Evolutionary conservation across 768 basidiomycete species (phyloP).

Genomic region (Tricholoma bakamatsutake): DNA sequence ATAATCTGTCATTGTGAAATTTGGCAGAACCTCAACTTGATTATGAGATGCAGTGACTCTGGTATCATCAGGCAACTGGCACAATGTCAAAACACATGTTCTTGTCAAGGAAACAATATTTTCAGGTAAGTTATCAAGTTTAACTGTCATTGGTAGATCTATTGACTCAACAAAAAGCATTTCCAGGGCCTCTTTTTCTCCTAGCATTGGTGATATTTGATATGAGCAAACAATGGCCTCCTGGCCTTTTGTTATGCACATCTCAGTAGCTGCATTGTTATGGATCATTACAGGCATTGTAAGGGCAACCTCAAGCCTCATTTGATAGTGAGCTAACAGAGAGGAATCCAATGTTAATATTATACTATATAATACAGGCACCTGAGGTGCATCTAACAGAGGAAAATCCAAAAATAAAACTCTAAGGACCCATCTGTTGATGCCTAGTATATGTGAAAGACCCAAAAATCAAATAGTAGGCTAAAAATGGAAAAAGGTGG

Average conservation of each 20-base stretch:
- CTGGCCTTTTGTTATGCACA: slow-evolving; percentile 7
- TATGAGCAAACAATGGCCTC: slow-evolving; percentile 25
- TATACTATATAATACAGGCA: too few relatives aligned
- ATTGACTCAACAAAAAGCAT: slow-evolving; percentile 24
- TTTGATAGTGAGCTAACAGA: too few relatives aligned
- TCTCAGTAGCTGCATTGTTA: too few relatives aligned
- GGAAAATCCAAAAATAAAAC: too few relatives aligned
- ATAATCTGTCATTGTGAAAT: slow-evolving; percentile 24
- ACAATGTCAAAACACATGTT: neutral
- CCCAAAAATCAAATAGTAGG: too few relatives aligned
- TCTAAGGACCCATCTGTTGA: too few relatives aligned
- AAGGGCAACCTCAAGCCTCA: too few relatives aligned
- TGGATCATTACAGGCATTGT: slow-evolving; percentile 17
- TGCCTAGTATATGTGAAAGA: too few relatives aligned
- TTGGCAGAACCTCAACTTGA: slow-evolving; percentile 19
- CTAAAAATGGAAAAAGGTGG: too few relatives aligned
- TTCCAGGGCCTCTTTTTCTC: slow-evolving; percentile 19
- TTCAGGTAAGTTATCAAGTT: slow-evolving; percentile 19
- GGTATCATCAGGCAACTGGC: slow-evolving; percentile 12
- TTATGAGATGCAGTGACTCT: slow-evolving; percentile 5
- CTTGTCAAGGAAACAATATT: slow-evolving; percentile 27
- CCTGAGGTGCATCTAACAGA: too few relatives aligned
- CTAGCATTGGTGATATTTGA: slow-evolving; percentile 11
- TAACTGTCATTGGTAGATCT: slow-evolving; percentile 17
- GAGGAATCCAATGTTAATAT: too few relatives aligned